phyloP scores from a whole-genome alignment of 805 yeast genomes.

The Blastobotrys chiropterorum region DNA sequence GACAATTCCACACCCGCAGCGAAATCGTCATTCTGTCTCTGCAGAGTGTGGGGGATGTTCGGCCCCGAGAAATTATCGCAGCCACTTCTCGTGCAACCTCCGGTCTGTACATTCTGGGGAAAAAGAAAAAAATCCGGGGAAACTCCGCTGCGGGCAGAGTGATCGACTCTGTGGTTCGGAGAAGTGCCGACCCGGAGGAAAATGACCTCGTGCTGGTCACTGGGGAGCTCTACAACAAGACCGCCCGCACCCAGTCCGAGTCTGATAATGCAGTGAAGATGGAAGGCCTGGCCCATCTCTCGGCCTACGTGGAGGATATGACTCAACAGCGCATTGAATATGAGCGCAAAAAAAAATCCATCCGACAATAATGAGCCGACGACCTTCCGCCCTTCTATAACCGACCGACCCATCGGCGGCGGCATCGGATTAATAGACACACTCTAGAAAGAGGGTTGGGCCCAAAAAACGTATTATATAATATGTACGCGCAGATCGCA shows the following conservation, averaged over 20 bases:
- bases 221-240: slow-evolving; percentile 29
- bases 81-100: slow-evolving; percentile 22
- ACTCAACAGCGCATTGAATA: slow-evolving; percentile 21
- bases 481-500: background rate
- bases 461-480: no score
- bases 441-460: no score
- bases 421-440: no score
- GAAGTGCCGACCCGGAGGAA: background rate
- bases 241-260: slow-evolving; percentile 4
- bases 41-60: slow-evolving; percentile 21
- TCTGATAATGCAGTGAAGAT: slow-evolving; percentile 20
- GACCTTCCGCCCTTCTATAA: background rate
- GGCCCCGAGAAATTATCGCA: background rate
- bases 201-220: slow-evolving; percentile 21
- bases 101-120: slow-evolving; percentile 33
- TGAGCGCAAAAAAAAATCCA: slow-evolving; percentile 5
- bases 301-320: slow-evolving; percentile 31
- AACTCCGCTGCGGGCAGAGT: slow-evolving; percentile 6
- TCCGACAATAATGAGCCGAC: background rate
- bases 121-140: slow-evolving; percentile 7
- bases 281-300: slow-evolving; percentile 29
- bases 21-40: slow-evolving; percentile 30
- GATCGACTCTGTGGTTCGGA: no score
- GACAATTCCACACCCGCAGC: background rate
- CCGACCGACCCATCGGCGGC: no score